Evolutionary conservation across 2,329 filamentous ascomycete species (phyloP).

Genomic region (Diplocarpon mali): DNA sequence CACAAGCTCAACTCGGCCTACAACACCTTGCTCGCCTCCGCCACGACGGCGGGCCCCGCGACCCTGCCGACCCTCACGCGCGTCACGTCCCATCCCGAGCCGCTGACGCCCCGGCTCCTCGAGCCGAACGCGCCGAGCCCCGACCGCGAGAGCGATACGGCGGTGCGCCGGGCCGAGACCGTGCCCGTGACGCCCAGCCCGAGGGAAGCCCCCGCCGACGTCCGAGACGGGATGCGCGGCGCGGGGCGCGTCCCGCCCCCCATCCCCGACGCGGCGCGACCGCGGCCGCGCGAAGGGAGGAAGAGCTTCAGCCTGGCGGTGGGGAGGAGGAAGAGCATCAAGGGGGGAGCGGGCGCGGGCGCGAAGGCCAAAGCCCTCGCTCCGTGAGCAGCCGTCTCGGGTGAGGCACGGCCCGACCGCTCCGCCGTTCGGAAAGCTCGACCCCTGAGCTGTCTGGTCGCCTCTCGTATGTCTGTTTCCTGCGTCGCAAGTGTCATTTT

Average conservation of each 20-base stretch:
- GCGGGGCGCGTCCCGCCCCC: slow-evolving; percentile 12
- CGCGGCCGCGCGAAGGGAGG: slow-evolving; percentile 9
- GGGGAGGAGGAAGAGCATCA: slow-evolving; percentile 9
- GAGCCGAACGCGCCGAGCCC: background rate
- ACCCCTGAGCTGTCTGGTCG: too few species aligned
- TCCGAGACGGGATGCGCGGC: slow-evolving; percentile 17
- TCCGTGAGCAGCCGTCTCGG: too few species aligned
- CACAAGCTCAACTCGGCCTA: slow-evolving; percentile 15
- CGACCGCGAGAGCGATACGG: background rate
- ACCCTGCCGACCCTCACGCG: background rate
- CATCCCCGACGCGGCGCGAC: background rate
- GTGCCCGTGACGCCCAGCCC: slow-evolving; percentile 4
- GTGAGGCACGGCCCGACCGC: too few species aligned
- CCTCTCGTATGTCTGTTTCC: background rate
- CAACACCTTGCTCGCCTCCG: background rate
- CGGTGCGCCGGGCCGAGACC: slow-evolving; percentile 3
- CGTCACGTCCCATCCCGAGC: slow-evolving; percentile 1
- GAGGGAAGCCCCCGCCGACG: slow-evolving; percentile 7
- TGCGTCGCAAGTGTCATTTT: too few species aligned
- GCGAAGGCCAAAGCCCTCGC: too few species aligned
- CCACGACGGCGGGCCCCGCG: background rate
- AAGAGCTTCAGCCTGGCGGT: slow-evolving; percentile 13
- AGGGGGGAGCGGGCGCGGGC: background rate
- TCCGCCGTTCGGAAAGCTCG: too few species aligned
- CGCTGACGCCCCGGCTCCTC: background rate